phyloP scores from a whole-genome alignment of 179 eudicot species.

The Patellifolia procumbens region DNA sequence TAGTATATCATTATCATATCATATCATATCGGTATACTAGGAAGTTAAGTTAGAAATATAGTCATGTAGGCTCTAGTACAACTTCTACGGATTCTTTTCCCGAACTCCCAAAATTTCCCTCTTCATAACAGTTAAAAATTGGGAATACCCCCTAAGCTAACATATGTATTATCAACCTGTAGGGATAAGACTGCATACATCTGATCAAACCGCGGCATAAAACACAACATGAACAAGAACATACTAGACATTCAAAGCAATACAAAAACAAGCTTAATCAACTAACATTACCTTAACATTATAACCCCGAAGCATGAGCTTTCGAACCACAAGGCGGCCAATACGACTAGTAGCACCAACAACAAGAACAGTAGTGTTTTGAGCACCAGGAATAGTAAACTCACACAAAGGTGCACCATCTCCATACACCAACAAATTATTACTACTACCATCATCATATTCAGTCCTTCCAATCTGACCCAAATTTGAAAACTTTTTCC shows the following conservation, averaged over 20 bases:
- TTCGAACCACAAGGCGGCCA: constrained; percentile 89
- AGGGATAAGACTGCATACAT: background rate
- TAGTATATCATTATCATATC: no score
- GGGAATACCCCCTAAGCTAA: no score
- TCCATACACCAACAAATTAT: constrained; percentile 48
- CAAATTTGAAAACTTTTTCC: constrained; percentile 83
- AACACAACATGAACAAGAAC: background rate
- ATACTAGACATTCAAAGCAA: background rate
- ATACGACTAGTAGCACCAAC: constrained; percentile 96
- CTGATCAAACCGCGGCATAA: background rate
- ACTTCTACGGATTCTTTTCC: no score
- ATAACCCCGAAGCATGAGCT: constrained; percentile 97
- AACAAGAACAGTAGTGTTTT: constrained; percentile 90
- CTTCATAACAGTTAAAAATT: no score
- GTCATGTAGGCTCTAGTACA: no score
- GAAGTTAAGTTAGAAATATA: no score
- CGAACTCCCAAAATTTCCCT: no score
- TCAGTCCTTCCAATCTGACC: constrained; percentile 90
- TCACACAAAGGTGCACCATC: constrained; percentile 86
- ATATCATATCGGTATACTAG: no score
- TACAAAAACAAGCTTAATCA: constrained; percentile 1
- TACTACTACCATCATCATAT: constrained; percentile 45
- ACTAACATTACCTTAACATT: constrained; percentile 61
- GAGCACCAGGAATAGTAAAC: constrained; percentile 95
- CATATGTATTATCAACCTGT: background rate